These are phyloP conservation scores for Dothistroma pini DNA, from an alignment of 2,329 filamentous ascomycete genomes.

Conservation along the genomic window DNA sequence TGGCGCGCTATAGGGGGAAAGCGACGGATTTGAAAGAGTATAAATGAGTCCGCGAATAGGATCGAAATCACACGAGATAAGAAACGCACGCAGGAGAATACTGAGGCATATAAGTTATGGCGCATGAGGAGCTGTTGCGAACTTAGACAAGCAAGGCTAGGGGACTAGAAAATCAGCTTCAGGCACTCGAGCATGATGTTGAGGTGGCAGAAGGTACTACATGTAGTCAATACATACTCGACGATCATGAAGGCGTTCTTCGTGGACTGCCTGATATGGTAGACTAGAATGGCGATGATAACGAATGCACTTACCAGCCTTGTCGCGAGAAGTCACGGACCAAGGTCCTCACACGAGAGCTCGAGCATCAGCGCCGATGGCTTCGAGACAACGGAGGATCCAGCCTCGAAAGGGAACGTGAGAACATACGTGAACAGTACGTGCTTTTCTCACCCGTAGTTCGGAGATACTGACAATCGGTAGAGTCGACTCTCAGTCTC, in stretches of 20 bases:
- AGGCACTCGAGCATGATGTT: too few relatives aligned
- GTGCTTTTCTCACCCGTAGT: background rate
- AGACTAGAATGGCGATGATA: too few relatives aligned
- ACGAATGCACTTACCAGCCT: background rate
- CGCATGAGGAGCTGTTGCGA: too few relatives aligned
- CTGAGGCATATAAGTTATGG: too few relatives aligned
- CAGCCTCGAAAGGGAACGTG: background rate
- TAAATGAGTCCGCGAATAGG: background rate
- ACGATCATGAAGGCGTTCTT: too few relatives aligned
- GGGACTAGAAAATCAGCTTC: too few relatives aligned
- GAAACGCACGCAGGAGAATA: too few relatives aligned
- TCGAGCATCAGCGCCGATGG: background rate
- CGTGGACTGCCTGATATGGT: too few relatives aligned
- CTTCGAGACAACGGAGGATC: background rate
- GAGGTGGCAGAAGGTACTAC: too few relatives aligned
- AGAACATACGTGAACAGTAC: background rate
- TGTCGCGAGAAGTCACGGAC: background rate
- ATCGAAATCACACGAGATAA: background rate
- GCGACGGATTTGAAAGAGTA: background rate
- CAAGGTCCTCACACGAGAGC: background rate
- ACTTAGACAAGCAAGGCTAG: too few relatives aligned
- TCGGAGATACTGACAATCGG: background rate
- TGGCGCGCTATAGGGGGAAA: background rate
- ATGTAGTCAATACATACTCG: too few relatives aligned
- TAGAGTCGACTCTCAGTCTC: background rate